Evolutionary conservation across 768 basidiomycete genomes (phyloP), one percentile per base, ranked within the genome.

Genomic region (Gloeophyllum trabeum): DNA sequence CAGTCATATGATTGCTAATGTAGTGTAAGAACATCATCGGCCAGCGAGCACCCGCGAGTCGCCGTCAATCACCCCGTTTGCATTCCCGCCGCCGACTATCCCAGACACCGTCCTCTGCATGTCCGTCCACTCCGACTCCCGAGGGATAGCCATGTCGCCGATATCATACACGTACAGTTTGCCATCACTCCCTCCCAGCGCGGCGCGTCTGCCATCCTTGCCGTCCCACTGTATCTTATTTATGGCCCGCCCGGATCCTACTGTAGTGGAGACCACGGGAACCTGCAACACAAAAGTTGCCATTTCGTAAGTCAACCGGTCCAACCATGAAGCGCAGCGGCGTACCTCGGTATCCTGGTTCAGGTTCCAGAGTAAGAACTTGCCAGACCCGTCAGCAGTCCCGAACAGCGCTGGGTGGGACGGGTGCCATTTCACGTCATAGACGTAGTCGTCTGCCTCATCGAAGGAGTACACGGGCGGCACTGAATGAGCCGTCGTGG

Each of bases 401-500:
- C 88, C 93, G 58, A 98, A 99, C 37, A 93, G 47, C 1, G 94
- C 91, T 12, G 96, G 96, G 61, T 99, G 93, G 12, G 77, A 70
- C 4, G 94, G 92, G 58, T 99, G 96, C 96, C 96, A 99, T 58
- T 84, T 88, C 36, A 90, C 93, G 64, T 97, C 96, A 63, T 96
- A 98, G 6, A 99, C 94, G 57, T 98, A 97, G 59, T 99, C 96
- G 56, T 93, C 91, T 10, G 92, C 88, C 60, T 97, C 94, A 50
- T 99, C 94, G 54, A 99, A 98, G 30, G 89, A 91, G 57, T 93
- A 85, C 19, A 98, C 51, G 2, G 94, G 88, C 0, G 75, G 35
- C n/a, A 93, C 68, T 14, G 61, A 58, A 49, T 76, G 73, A 23
- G 55, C 46, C 24, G 49, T 49, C 26, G 80, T 79, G 5, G 81